Evolutionary conservation across 345 rosid species (phyloP), one percentile per base, ranked within the genome.

Genomic region (Eucalyptus tenuipes): DNA sequence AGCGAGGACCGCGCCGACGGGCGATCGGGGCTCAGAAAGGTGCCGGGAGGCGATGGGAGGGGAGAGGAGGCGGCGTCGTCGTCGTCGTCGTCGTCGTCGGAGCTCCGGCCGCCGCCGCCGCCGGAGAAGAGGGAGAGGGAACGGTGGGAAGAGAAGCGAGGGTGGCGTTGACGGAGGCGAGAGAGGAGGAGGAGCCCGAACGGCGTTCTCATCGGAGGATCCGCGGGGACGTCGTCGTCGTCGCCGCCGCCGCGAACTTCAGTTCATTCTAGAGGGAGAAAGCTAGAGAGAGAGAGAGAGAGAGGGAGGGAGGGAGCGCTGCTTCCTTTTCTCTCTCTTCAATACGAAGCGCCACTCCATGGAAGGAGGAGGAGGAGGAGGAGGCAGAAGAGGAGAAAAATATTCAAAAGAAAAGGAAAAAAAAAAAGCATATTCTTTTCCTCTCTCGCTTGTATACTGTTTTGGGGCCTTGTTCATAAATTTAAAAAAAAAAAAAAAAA

Each of bases 121-220:
- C 27, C 40, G 88, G 33, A 4, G 80, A 45, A 45, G 49, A 20
- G 88, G 85, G 66, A 68, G 49, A 75, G 49, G 24, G 87, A 85
- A 18, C 31, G 87, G 87, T 49, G 24, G 5, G 29, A 71, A 87
- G 82, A 88, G 90, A 82, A 87, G 89, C 85, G 27, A 88, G 88
- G 13, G 87, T 86, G 91, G 66, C 94, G 92, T 24, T 88, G 93
- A 88, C 91, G 92, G 8, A 95, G 91, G 85, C 96, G 96, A 90
- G 94, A 92, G 87, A 96, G 85, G 47, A 94, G 84, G 53, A 94
- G 84, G 45, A 94, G 92, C 59, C 88, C 49, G 59, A 75, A 87
- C 52, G 87, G 61, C 33, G 90, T 87, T 89, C 90, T 89, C 90
- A 89, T 89, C 45, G 84, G 68, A 75, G 37, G n/a, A 33, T 61